These are phyloP conservation scores for Pseudogymnoascus sp. DNA, from an alignment of 2,329 filamentous ascomycete genomes.

Conservation along the genomic window DNA sequence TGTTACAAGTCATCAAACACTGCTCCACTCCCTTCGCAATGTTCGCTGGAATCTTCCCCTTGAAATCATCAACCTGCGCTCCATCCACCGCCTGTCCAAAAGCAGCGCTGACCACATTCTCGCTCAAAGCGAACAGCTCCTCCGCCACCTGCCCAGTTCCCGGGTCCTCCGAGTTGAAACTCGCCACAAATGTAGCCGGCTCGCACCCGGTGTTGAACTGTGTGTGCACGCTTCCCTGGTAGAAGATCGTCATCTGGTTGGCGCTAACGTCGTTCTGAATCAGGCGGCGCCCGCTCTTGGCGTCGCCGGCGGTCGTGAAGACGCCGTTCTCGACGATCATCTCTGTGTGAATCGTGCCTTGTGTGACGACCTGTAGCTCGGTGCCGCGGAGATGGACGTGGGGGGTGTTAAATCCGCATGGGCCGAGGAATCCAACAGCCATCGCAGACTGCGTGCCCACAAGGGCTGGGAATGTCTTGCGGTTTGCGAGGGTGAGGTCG, in stretches of 20 bases:
- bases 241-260: constrained; percentile 45
- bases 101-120: constrained; percentile 38
- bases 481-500: constrained; percentile 42
- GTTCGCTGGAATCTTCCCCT: constrained; percentile 36
- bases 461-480: constrained; percentile 48
- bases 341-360: constrained; percentile 41
- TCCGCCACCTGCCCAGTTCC: constrained; percentile 43
- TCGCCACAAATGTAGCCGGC: constrained; percentile 40
- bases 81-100: constrained; percentile 39
- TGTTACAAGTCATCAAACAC: constrained; percentile 43
- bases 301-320: constrained; percentile 22
- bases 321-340: constrained; percentile 47
- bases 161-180: constrained; percentile 42
- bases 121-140: constrained; percentile 39
- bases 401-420: constrained; percentile 48
- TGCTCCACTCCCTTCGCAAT: constrained; percentile 44
- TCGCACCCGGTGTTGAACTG: constrained; percentile 49
- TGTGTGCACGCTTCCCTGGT: constrained; percentile 44
- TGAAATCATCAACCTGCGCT: constrained; percentile 38
- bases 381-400: constrained; percentile 46
- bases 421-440: constrained; percentile 41
- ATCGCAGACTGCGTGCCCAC: constrained; percentile 42
- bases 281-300: constrained; percentile 31
- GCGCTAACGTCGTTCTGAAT: constrained; percentile 33
- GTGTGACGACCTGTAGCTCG: constrained; percentile 43